Percentiles rank a stretch among this genome's conserved stretches.
These are phyloP conservation scores for Arxiozyma heterogenica DNA, from an alignment of 1,139 yeast species.

Conservation along the genomic window DNA sequence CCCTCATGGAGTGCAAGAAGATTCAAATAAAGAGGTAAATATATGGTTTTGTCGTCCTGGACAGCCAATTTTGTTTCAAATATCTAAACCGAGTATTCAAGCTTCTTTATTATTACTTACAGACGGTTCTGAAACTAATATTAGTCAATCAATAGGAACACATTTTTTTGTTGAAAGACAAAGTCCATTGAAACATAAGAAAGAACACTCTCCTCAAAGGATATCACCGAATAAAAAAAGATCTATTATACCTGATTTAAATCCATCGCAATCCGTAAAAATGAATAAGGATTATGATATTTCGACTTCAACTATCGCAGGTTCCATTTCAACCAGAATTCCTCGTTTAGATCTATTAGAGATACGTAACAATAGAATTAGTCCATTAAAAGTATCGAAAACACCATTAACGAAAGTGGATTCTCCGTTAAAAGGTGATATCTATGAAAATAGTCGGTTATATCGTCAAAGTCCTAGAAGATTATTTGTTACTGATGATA, in stretches of 20 bases:
- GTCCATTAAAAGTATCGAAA: conserved; percentile 10
- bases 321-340: neutral
- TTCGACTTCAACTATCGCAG: neutral
- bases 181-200: neutral
- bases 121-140: conserved; percentile 17
- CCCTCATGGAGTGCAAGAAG: neutral
- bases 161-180: neutral
- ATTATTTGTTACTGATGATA: conserved; percentile 4
- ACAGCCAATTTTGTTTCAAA: conserved; percentile 45
- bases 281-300: neutral
- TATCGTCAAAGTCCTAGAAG: conserved; percentile 2
- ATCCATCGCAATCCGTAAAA: neutral
- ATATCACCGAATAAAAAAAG: neutral
- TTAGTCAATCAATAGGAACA: conserved; percentile 7
- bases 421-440: neutral
- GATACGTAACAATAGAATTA: conserved; percentile 5
- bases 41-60: conserved; percentile 44
- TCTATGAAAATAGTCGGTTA: neutral
- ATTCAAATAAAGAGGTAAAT: neutral
- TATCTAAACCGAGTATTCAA: conserved; percentile 17
- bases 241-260: neutral
- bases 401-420: neutral
- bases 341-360: neutral
- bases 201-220: neutral
- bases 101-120: conserved; percentile 42